Base-by-base conservation (phyloP, 139 green algal genomes). In the Desmodesmus armatus region DNA sequence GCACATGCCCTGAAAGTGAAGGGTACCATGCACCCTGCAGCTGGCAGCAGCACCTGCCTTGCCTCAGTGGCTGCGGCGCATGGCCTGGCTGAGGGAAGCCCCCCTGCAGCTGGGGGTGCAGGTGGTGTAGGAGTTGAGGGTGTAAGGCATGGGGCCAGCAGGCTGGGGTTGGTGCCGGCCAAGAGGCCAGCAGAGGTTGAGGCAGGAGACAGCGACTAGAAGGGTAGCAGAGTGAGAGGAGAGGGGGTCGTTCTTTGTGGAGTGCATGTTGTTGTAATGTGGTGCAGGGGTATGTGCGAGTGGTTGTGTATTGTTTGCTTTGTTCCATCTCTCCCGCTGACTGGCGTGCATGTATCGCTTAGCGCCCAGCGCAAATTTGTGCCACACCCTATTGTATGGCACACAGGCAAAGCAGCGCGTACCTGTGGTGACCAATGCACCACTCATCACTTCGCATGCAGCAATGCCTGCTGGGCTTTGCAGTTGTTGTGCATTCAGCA, bases 1-100 rank as follows among this genome's bases (percentile, higher is more conserved):
- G 33, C 21, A 66, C 58, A 35, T 7, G 31, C 3, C 21, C 23
- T 66, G 58, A 25, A 66, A 27, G 58, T 35, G 58, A 66, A 66
- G 58, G 31, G 58, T 27, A 27, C 23, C 58, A 66, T 66, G 29
- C 62, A n/a, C 2, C 62, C 39, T 43, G 62, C 62, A 41, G 62
- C 62, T 21, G 62, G 62, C 62, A 71, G 62, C 62, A 71, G 62
- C 62, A 71, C 29, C 62, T 71, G 62, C 62, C 62, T n/a, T 71
- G 62, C 62, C 23, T n/a, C 62, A 27, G 62, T 29, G 1, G 29
- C 62, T 25, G 62, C 62, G 19, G 29, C 62, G 29, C 29, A 29
- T 71, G 62, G 29, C 19, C 5, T 35, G n/a, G 60, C 23, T 69
- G 62, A 13, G 9, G 7, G 31, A 31, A 5, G 62, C 31, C 5